Conservation (phyloP, 768 basidiomycete genomes). For the Auriculariales sp. region DNA sequence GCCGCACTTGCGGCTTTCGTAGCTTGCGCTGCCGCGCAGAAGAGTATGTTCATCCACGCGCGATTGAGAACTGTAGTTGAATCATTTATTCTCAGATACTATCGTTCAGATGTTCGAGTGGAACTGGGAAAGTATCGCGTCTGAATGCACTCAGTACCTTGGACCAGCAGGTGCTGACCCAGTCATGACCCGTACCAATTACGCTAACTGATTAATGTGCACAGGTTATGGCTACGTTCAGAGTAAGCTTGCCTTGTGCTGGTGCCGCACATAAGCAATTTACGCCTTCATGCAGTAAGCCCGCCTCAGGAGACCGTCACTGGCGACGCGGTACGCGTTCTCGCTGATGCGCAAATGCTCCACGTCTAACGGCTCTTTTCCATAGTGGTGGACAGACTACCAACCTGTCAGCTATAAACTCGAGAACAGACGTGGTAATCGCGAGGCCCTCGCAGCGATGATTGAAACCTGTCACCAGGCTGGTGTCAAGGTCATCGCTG, state of each 20-base stretch:
- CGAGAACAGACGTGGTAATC: slow-evolving; percentile 49
- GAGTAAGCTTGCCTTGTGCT: slow-evolving; percentile 21
- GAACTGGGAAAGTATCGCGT: slow-evolving; percentile 37
- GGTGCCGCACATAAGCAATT: too few species aligned
- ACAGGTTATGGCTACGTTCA: slow-evolving; percentile 46
- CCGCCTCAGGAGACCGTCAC: slow-evolving; percentile 44
- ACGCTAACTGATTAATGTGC: background rate
- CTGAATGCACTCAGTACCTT: slow-evolving; percentile 49
- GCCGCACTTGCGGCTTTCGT: background rate
- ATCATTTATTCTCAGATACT: slow-evolving; percentile 17
- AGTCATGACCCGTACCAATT: background rate
- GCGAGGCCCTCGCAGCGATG: slow-evolving; percentile 34
- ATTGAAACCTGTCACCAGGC: slow-evolving; percentile 34
- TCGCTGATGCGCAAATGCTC: slow-evolving; percentile 18
- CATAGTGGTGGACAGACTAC: slow-evolving; percentile 66
- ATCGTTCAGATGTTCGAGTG: slow-evolving; percentile 64
- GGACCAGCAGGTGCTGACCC: slow-evolving; percentile 38
- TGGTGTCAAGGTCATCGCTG: slow-evolving; percentile 42
- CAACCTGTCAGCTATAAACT: slow-evolving; percentile 52
- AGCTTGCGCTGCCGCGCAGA: background rate
- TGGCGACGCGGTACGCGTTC: background rate
- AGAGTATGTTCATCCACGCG: background rate
- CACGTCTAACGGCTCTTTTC: too few species aligned
- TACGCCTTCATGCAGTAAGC: slow-evolving; percentile 16
- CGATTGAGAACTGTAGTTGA: background rate